Conservation (phyloP, 2,329 filamentous ascomycete species). For the Colletotrichum spaethianum region DNA sequence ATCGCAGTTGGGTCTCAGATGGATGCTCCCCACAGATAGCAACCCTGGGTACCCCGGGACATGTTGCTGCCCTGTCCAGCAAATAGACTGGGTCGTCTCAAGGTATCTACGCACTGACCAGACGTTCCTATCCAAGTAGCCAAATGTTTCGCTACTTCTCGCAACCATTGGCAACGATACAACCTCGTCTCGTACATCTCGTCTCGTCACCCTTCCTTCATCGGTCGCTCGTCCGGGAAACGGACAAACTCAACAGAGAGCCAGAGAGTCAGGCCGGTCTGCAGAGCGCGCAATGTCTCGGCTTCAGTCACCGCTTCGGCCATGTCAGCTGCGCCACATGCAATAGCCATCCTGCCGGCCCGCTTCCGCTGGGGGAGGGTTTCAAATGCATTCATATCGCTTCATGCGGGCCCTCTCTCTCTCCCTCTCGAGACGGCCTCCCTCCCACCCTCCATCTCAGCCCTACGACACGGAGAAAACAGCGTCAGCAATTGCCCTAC, state of each 20-base stretch:
- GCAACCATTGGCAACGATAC: background rate
- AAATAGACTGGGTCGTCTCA: background rate
- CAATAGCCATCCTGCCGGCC: conserved; percentile 24
- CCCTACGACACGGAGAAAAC: conserved; percentile 26
- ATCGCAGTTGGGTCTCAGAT: conserved; percentile 3
- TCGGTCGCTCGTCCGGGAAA: background rate
- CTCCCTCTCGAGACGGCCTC: conserved; percentile 1
- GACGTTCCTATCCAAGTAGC: conserved; percentile 6
- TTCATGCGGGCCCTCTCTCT: conserved; percentile 10
- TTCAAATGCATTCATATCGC: conserved; percentile 26
- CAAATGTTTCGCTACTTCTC: background rate
- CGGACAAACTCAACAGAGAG: background rate
- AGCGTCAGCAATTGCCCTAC: background rate
- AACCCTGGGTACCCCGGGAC: background rate
- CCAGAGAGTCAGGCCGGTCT: background rate
- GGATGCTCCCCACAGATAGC: background rate
- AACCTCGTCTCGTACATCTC: background rate
- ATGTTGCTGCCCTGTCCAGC: too few relatives aligned
- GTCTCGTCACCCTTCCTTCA: background rate
- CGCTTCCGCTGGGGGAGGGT: conserved; percentile 27
- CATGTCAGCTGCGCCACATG: conserved; percentile 38
- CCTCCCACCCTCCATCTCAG: conserved; percentile 34
- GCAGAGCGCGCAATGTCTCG: conserved; percentile 22
- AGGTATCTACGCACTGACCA: conserved; percentile 1
- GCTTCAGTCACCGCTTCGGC: conserved; percentile 34